Percentiles rank a stretch among this genome's conserved stretches.
phyloP scores from a whole-genome alignment of 1,139 yeast genomes.

The Casaregolazyma suthepensis region DNA sequence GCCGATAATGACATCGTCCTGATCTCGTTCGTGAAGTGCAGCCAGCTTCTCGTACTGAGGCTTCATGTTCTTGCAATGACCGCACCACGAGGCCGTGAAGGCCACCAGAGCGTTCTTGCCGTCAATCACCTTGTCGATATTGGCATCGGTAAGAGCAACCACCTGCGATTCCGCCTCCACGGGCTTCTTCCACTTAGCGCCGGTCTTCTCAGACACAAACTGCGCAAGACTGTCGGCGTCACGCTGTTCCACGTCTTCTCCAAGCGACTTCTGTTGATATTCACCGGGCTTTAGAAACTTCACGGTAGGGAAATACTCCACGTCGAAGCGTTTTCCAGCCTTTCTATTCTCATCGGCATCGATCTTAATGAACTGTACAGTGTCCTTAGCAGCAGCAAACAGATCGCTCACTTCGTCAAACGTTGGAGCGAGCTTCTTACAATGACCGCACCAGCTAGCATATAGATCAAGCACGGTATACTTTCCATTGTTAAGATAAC shows the following conservation, averaged over 20 bases:
- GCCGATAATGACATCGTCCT: conserved; percentile 43
- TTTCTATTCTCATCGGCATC: conserved; percentile 62
- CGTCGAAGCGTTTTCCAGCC: conserved; percentile 48
- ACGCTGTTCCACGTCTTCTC: conserved; percentile 34
- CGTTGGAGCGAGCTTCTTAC: conserved; percentile 60
- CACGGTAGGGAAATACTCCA: conserved; percentile 63
- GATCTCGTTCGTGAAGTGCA: conserved; percentile 40
- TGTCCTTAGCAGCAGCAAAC: conserved; percentile 41
- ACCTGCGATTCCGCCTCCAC: conserved; percentile 22
- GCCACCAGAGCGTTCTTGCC: conserved; percentile 31
- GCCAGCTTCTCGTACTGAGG: conserved; percentile 62
- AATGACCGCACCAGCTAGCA: conserved; percentile 82
- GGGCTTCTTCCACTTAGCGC: conserved; percentile 33
- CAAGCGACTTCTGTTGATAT: conserved; percentile 31
- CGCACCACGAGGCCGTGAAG: conserved; percentile 75
- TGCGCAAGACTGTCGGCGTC: conserved; percentile 39
- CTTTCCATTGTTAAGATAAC: conserved; percentile 51
- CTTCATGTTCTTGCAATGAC: conserved; percentile 63
- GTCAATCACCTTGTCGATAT: conserved; percentile 23
- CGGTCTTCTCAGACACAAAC: conserved; percentile 44
- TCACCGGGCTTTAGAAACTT: conserved; percentile 45
- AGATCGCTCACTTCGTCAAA: conserved; percentile 56
- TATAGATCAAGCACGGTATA: conserved; percentile 66
- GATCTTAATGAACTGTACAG: conserved; percentile 45
- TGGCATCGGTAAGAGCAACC: conserved; percentile 36